Base-by-base conservation (phyloP, 345 rosid species). In the Orychophragmus violaceus region DNA sequence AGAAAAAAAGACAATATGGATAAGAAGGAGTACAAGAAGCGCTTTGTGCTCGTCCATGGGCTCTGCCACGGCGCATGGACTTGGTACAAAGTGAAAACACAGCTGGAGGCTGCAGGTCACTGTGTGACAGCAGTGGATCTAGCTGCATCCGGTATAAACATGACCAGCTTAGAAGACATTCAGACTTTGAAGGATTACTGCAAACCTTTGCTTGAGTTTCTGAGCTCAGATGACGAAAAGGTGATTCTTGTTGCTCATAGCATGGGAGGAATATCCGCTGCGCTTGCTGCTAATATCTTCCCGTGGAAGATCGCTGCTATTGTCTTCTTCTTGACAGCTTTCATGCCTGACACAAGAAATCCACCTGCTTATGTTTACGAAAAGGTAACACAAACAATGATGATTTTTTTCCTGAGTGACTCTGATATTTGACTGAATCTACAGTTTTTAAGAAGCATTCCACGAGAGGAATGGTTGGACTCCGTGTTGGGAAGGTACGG, bases 261-360 rank as follows among this genome's bases (percentile, higher is more conserved):
- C 44, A 65, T 79, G 11, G 90, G 88, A 8, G 91, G 92, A 6
- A 2, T 80, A 74, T 59, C 16, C 6, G 59, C 79, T 77, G 82
- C 86, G 1, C 53, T 75, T 7, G 81, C 84, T 0, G 62, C 75
- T 12, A n/a, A n/a, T n/a, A n/a, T n/a, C n/a, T 83, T 77, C 36
- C 41, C 67, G 10, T 0, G 33, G 17, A 69, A 69, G 62, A 59
- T 64, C 11, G 35, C 29, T 28, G 54, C 58, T 19, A 19, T 55
- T 49, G 59, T 76, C 11, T 76, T 57, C 11, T 76, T 57, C 52
- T 17, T 70, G 42, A 13, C 72, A 6, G 39, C 27, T 65, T 64
- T 27, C 25, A 64, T 70, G 79, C 71, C 75, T 0, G 78, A 75
- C 55, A 75, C 75, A 12, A 55, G 1, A 56, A 57, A 75, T 56